These are phyloP conservation scores for Podospora conica DNA, from an alignment of 495 filamentous ascomycete genomes.

Conservation along the genomic window DNA sequence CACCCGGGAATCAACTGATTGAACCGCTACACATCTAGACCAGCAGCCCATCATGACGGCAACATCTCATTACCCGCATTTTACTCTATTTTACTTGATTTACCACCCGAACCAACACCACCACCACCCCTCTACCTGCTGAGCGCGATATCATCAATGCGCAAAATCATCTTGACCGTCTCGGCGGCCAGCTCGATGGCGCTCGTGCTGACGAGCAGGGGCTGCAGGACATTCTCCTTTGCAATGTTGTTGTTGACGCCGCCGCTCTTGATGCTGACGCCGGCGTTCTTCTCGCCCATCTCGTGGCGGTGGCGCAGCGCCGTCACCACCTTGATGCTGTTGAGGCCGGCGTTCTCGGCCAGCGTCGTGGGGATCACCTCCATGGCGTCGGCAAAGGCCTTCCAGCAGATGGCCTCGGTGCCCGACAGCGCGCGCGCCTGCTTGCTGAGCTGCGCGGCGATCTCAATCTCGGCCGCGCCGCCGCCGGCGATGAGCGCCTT, in stretches of 20 bases:
- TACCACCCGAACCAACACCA: background rate
- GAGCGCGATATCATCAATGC: slow-evolving; percentile 88
- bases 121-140: slow-evolving; percentile 24
- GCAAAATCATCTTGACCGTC: slow-evolving; percentile 97
- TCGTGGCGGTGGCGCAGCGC: slow-evolving; percentile 91
- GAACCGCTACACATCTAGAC: background rate
- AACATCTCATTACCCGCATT: slow-evolving; percentile 2
- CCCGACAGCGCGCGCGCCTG: slow-evolving; percentile 77
- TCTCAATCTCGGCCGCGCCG: slow-evolving; percentile 92
- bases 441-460: slow-evolving; percentile 72
- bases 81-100: slow-evolving; percentile 2
- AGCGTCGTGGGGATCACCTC: slow-evolving; percentile 96
- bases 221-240: slow-evolving; percentile 97
- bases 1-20: background rate
- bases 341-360: slow-evolving; percentile 94
- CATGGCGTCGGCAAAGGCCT: slow-evolving; percentile 95
- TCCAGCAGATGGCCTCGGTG: slow-evolving; percentile 96
- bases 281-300: slow-evolving; percentile 88
- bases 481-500: slow-evolving; percentile 94
- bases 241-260: slow-evolving; percentile 92
- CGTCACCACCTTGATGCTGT: slow-evolving; percentile 98
- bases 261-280: slow-evolving; percentile 93
- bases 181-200: slow-evolving; percentile 94
- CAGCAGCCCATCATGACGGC: background rate
- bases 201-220: slow-evolving; percentile 90